Percentiles rank a stretch among this genome's conserved stretches.
Evolutionary conservation across 345 rosid species (phyloP).

Genomic region (Lenwebbia sp.): DNA sequence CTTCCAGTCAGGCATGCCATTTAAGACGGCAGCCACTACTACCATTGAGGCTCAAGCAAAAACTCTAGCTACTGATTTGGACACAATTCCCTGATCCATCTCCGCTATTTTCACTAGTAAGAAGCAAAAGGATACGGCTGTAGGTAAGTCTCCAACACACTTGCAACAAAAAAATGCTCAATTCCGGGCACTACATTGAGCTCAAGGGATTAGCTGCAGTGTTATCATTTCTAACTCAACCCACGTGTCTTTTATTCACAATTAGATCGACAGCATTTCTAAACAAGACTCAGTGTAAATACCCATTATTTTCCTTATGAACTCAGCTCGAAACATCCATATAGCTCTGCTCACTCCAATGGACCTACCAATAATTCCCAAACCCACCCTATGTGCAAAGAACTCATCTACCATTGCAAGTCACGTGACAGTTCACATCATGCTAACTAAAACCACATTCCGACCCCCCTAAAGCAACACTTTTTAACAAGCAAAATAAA

Average conservation of each 20-base stretch:
- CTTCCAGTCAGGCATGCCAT: no score
- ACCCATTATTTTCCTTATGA: neutral
- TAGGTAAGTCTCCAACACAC: neutral
- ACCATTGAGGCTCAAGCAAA: no score
- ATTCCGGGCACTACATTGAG: neutral
- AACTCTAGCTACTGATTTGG: no score
- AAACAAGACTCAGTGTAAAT: neutral
- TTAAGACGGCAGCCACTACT: no score
- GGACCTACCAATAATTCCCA: neutral
- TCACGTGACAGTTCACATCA: neutral
- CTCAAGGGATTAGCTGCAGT: neutral
- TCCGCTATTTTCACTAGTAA: no score
- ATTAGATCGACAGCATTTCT: neutral
- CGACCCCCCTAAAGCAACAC: neutral
- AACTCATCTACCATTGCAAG: neutral
- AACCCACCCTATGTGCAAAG: neutral
- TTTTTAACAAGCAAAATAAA: no score
- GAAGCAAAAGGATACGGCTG: no score
- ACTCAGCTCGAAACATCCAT: neutral
- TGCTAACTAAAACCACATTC: neutral
- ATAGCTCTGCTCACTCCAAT: neutral
- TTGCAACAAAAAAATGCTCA: neutral
- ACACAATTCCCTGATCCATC: no score
- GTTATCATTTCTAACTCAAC: neutral
- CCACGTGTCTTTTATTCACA: neutral